Conservation (phyloP, 75 land plant genomes). For the Larix kaempferi region DNA sequence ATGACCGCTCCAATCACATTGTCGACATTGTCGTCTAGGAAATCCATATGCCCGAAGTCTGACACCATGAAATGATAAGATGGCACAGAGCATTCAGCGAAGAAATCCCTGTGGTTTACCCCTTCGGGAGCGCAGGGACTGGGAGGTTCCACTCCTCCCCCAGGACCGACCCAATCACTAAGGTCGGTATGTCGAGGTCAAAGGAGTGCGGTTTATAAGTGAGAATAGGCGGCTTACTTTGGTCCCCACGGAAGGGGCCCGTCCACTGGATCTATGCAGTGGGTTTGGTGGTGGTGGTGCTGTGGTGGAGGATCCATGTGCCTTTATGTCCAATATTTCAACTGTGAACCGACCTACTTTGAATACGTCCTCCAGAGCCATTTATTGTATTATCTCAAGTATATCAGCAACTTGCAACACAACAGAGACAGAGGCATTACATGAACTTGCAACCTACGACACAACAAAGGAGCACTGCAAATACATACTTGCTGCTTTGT, state of each 20-base stretch:
- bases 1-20: not conserved
- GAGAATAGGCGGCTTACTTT: conserved; percentile 70
- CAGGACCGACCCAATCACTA: conserved; percentile 67
- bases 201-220: conserved; percentile 40
- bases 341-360: not conserved
- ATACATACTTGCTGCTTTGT: too few relatives aligned
- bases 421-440: too few relatives aligned
- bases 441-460: too few relatives aligned
- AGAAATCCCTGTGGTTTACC: not conserved
- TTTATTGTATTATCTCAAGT: too few relatives aligned
- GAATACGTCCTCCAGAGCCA: not conserved
- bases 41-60: conserved; percentile 86
- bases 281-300: conserved; percentile 48
- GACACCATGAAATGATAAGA: conserved; percentile 59
- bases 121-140: conserved; percentile 14
- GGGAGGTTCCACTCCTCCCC: conserved; percentile 59
- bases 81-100: conserved; percentile 30
- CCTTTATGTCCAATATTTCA: not conserved
- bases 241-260: conserved; percentile 61
- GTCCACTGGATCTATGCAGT: conserved; percentile 76
- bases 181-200: conserved; percentile 39
- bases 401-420: too few relatives aligned
- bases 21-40: conserved; percentile 44
- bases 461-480: too few relatives aligned
- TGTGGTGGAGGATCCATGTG: not conserved